Percentiles rank a stretch among this genome's conserved stretches.
phyloP scores from a whole-genome alignment of 2,329 filamentous ascomycete genomes.

The Cladosporium sp. region DNA sequence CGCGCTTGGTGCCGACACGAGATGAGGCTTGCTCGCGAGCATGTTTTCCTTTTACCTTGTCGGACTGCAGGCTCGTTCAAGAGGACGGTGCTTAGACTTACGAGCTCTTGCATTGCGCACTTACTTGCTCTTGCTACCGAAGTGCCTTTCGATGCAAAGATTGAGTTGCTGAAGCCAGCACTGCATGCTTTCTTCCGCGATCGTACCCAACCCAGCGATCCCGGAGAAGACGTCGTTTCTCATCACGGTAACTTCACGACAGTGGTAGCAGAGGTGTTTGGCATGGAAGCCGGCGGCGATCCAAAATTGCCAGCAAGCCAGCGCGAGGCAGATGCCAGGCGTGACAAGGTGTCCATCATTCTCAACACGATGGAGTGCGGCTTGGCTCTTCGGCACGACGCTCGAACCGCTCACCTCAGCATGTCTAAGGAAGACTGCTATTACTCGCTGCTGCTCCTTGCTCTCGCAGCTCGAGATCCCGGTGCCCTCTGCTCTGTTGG shows the following conservation, averaged over 20 bases:
- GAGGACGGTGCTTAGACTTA: slow-evolving; percentile 34
- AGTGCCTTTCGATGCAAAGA: slow-evolving; percentile 28
- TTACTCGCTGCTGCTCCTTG: slow-evolving; percentile 37
- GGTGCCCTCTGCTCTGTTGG: slow-evolving; percentile 37
- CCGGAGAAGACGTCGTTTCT: slow-evolving; percentile 19
- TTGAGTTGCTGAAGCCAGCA: slow-evolving; percentile 30
- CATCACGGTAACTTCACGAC: slow-evolving; percentile 33
- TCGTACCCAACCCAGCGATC: slow-evolving; percentile 23
- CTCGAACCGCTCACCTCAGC: slow-evolving; percentile 21
- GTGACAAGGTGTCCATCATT: slow-evolving; percentile 40
- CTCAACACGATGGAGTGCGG: slow-evolving; percentile 38
- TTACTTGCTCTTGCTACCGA: slow-evolving; percentile 34
- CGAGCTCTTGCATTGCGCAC: slow-evolving; percentile 38
- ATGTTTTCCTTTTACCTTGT: slow-evolving; percentile 39
- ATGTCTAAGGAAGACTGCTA: slow-evolving; percentile 37
- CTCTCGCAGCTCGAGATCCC: slow-evolving; percentile 38
- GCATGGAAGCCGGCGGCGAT: slow-evolving; percentile 39
- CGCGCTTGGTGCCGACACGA: slow-evolving; percentile 44
- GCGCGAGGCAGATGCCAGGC: slow-evolving; percentile 37
- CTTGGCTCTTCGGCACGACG: slow-evolving; percentile 30
- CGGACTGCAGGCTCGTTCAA: slow-evolving; percentile 19
- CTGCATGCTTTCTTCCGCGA: slow-evolving; percentile 33
- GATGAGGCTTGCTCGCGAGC: slow-evolving; percentile 37
- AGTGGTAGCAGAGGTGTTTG: slow-evolving; percentile 36
- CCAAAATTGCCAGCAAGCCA: slow-evolving; percentile 37